Evolutionary conservation across 768 basidiomycete genomes (phyloP), one percentile per base, ranked within the genome.

Genomic region (Leccinum subgranulosum): DNA sequence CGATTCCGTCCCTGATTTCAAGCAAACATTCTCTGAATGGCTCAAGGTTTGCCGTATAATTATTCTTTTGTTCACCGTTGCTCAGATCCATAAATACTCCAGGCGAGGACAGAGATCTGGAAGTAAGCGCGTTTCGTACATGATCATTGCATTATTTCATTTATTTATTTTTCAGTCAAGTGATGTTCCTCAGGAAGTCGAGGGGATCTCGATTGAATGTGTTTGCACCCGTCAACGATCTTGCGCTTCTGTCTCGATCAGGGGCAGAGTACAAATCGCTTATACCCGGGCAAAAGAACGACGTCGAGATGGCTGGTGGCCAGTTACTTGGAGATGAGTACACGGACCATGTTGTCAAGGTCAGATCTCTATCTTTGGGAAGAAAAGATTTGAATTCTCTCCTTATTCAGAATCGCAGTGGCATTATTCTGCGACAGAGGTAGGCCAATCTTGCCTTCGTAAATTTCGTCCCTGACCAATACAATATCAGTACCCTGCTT

Each of bases 271-370:
- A 76, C 39, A 79, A 82, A 21, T 78, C 84, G 1, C 72, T 87
- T 49, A 74, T 86, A 29, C 77, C 85, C 41, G 88, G 86, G n/a
- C 83, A 81, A 68, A 85, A 84, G 70, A 87, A 90, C 60, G 86
- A 88, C 64, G 81, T 86, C 11, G 86, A 82, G 33, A 89, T 87
- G 57, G 75, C 83, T 21, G 93, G 93, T 10, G 93, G 92, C 0
- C 90, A 88, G 67, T 84, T 97, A 46, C 76, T 95, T 1, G 96
- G 94, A 5, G 95, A 98, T 68, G 97, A 99, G 70, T 98, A 93
- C 77, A 93, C 92, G 3, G 90, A 92, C 43, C 92, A 95, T 69
- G 93, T 98, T 47, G 85, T 99, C 31, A 89, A 89, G 80, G 92
- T 90, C 57, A 28, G 78, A 47, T 54, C 21, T 25, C 15, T 14